A percentile compares a stretch with the other conserved stretches of the same genome.
Conservation (phyloP, 2,329 filamentous ascomycete species). For the Neofusicoccum laricinum region DNA sequence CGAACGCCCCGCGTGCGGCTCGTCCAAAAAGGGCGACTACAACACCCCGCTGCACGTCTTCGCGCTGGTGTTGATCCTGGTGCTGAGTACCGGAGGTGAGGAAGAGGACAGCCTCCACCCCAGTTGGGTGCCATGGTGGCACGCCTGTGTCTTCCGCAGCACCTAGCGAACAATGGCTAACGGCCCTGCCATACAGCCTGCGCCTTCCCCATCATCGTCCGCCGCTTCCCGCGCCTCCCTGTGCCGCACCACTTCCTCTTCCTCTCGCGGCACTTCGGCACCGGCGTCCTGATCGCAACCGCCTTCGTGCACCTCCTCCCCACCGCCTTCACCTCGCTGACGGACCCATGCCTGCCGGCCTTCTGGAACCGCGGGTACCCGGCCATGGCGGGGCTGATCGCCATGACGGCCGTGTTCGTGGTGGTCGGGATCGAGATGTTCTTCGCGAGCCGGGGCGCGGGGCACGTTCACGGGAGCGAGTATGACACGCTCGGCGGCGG, state of each 20-base stretch:
- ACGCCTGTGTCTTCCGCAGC: neutral
- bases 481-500: constrained; percentile 44
- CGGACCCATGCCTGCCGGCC: constrained; percentile 37
- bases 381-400: constrained; percentile 39
- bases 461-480: constrained; percentile 55
- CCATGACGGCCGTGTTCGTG: constrained; percentile 45
- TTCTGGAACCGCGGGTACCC: constrained; percentile 40
- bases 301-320: constrained; percentile 42
- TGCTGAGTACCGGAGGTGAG: constrained; percentile 52
- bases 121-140: neutral
- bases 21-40: constrained; percentile 47
- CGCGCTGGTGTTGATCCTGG: constrained; percentile 57
- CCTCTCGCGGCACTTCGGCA: constrained; percentile 39
- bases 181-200: constrained; percentile 27
- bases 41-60: constrained; percentile 56
- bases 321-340: constrained; percentile 39
- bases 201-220: constrained; percentile 39
- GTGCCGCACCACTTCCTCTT: constrained; percentile 41
- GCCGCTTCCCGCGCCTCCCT: constrained; percentile 35
- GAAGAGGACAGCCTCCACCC: neutral
- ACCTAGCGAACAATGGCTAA: neutral
- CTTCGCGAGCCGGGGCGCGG: constrained; percentile 68
- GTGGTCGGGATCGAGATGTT: constrained; percentile 88
- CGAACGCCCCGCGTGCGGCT: constrained; percentile 51
- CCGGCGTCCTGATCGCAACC: constrained; percentile 40